Conservation (phyloP, 148 eudicot species). For the Rhododendron ferrugineum region DNA sequence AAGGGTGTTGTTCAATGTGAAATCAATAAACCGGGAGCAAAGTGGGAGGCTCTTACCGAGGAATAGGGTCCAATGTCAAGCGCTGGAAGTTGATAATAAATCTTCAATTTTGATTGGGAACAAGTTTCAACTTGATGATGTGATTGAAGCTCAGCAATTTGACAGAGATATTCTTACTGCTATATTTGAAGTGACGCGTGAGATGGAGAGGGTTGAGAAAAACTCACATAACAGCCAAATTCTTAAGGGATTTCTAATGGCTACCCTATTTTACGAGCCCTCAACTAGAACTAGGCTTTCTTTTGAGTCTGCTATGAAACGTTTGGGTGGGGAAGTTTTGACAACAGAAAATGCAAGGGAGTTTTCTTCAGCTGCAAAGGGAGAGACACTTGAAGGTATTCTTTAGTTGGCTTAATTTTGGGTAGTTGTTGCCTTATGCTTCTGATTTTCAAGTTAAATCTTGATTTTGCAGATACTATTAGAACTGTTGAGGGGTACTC, state of each 20-base stretch:
- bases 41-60: slow-evolving; percentile 22
- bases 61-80: slow-evolving; percentile 36
- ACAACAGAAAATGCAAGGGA: slow-evolving; percentile 97
- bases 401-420: not conserved
- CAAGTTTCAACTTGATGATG: slow-evolving; percentile 76
- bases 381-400: slow-evolving; percentile 94
- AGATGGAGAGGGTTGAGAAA: slow-evolving; percentile 87
- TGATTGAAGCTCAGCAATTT: slow-evolving; percentile 90
- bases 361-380: slow-evolving; percentile 97
- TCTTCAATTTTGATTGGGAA: slow-evolving; percentile 39
- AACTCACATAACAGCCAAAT: slow-evolving; percentile 60
- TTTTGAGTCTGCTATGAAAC: slow-evolving; percentile 95
- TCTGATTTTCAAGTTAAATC: slow-evolving; percentile 8
- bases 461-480: slow-evolving; percentile 61
- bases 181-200: slow-evolving; percentile 77
- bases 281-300: slow-evolving; percentile 97
- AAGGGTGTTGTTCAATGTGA: slow-evolving; percentile 17
- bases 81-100: slow-evolving; percentile 18
- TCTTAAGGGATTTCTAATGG: slow-evolving; percentile 88
- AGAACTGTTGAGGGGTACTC: slow-evolving; percentile 98
- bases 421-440: slow-evolving; percentile 3
- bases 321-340: slow-evolving; percentile 95
- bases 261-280: slow-evolving; percentile 94
- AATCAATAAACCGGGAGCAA: slow-evolving; percentile 13
- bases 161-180: slow-evolving; percentile 77